These are phyloP conservation scores for Cyclotella kingstonii DNA, from an alignment of 108 stramenopile species.

Conservation along the genomic window DNA sequence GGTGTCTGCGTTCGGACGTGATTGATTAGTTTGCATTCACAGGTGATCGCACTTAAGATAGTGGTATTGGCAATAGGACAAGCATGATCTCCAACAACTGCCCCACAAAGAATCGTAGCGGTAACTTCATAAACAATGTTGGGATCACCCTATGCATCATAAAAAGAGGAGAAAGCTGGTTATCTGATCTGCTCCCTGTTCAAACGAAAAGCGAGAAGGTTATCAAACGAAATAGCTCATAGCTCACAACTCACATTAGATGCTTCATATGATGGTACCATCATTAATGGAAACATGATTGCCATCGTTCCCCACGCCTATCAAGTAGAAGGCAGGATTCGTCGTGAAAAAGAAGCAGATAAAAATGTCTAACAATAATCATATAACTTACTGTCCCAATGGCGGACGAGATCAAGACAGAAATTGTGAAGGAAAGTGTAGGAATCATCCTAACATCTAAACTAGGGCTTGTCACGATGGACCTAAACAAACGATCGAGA, in stretches of 20 bases:
- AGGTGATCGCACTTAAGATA: conserved; percentile 52
- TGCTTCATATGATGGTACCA: conserved; percentile 52
- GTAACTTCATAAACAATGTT: conserved; percentile 54
- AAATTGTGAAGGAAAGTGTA: conserved; percentile 54
- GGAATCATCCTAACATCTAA: conserved; percentile 42
- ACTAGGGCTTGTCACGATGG: conserved; percentile 34
- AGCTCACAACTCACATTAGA: conserved; percentile 9
- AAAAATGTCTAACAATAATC: not conserved
- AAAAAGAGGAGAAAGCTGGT: too few species aligned
- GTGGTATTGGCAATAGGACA: conserved; percentile 71
- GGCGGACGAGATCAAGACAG: conserved; percentile 56
- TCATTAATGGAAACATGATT: conserved; percentile 62
- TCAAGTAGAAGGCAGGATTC: not conserved
- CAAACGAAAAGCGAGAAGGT: not conserved
- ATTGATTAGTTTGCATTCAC: conserved; percentile 40
- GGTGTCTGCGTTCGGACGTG: conserved; percentile 71
- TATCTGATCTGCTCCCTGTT: too few species aligned
- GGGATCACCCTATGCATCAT: conserved; percentile 41
- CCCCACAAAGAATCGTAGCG: conserved; percentile 50
- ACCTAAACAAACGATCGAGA: conserved; percentile 47
- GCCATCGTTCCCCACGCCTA: conserved; percentile 67
- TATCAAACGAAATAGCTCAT: not conserved
- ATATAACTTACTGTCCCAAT: conserved; percentile 43
- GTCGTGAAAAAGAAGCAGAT: not conserved
- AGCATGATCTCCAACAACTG: conserved; percentile 71